phyloP scores from a whole-genome alignment of 306 rosid species.

The Sicyos baderoa region DNA sequence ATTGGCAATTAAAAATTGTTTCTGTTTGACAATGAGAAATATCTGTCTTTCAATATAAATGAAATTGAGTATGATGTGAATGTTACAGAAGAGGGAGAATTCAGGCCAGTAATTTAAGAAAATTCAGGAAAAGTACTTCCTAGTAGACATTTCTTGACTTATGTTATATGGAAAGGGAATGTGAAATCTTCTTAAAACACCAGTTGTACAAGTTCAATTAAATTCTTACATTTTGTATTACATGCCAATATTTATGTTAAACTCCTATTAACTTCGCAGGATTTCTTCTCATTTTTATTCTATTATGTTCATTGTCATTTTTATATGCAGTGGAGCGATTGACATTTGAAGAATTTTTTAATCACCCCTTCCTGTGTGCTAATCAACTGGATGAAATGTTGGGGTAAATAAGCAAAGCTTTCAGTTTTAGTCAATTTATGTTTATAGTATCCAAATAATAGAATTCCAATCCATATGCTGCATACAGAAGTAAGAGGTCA shows the following conservation, averaged over 20 bases:
- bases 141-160: neutral
- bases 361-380: slow-evolving; percentile 59
- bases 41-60: neutral
- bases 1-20: neutral
- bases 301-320: slow-evolving; percentile 19
- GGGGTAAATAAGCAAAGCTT: slow-evolving; percentile 41
- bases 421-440: slow-evolving; percentile 18
- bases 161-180: neutral
- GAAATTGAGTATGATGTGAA: neutral
- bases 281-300: slow-evolving; percentile 14
- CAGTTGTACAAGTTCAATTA: neutral
- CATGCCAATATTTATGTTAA: neutral
- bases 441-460: slow-evolving; percentile 23
- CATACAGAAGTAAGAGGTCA: slow-evolving; percentile 47
- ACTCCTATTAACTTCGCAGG: slow-evolving; percentile 6
- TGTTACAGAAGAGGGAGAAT: too few species aligned
- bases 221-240: neutral
- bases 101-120: too few species aligned
- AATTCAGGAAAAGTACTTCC: too few species aligned
- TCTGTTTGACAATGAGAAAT: neutral
- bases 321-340: slow-evolving; percentile 75
- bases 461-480: slow-evolving; percentile 17
- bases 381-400: slow-evolving; percentile 42
- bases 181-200: slow-evolving; percentile 2
- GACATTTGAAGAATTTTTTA: slow-evolving; percentile 89